phyloP scores from a whole-genome alignment of 345 rosid species.

The Populus simonii region DNA sequence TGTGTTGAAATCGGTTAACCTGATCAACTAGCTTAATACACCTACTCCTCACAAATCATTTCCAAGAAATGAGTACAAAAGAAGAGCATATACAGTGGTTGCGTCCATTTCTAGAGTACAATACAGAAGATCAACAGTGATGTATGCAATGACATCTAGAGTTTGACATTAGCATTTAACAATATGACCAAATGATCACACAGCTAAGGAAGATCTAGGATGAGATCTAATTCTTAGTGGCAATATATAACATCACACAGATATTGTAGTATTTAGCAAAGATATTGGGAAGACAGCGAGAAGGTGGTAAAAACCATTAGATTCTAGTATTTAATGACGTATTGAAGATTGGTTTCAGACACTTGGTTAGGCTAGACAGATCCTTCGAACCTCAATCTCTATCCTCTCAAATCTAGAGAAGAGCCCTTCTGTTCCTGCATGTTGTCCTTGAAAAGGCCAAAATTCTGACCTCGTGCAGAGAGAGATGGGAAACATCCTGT shows the following conservation, averaged over 20 bases:
- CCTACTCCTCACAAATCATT: background rate
- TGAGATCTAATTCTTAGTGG: conserved; percentile 22
- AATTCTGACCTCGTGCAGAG: conserved; percentile 37
- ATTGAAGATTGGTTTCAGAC: conserved; percentile 35
- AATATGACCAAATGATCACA: conserved; percentile 19
- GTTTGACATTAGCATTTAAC: conserved; percentile 27
- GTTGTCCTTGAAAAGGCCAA: conserved; percentile 52
- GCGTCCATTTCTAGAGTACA: conserved; percentile 25
- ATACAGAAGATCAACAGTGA: conserved; percentile 28
- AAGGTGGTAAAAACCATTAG: conserved; percentile 20
- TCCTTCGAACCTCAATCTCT: conserved; percentile 25
- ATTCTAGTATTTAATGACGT: conserved; percentile 27
- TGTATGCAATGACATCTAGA: conserved; percentile 33
- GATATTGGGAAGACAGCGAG: conserved; percentile 40
- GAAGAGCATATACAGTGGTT: conserved; percentile 12
- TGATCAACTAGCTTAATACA: conserved; percentile 16
- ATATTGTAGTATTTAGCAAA: conserved; percentile 40
- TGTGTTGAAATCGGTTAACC: conserved; percentile 34
- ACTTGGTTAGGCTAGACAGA: conserved; percentile 29
- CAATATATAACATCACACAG: conserved; percentile 23
- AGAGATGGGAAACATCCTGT: conserved; percentile 34
- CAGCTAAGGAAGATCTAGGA: conserved; percentile 35
- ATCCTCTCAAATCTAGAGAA: conserved; percentile 32
- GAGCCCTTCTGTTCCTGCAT: conserved; percentile 27
- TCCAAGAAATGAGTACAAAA: conserved; percentile 16